phyloP scores from a whole-genome alignment of 768 basidiomycete species.

The Lyophyllum decastes region DNA sequence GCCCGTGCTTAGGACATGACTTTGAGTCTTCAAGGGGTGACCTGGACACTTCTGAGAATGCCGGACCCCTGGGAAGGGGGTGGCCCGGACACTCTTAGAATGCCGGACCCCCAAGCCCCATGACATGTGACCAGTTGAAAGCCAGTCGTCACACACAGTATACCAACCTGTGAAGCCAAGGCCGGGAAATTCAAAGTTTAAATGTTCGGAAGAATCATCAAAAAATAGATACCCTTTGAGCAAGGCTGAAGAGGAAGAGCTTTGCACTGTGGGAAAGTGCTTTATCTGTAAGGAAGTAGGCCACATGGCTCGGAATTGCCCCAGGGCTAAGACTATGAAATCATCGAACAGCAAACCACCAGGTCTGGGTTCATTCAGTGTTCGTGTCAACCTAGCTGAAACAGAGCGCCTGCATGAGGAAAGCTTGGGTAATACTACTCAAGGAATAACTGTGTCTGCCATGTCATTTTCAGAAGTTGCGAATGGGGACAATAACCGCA shows the following conservation, averaged over 20 bases:
- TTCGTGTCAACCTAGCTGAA: constrained; percentile 7
- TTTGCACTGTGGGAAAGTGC: constrained; percentile 19
- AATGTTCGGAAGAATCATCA: neutral
- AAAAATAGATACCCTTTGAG: neutral
- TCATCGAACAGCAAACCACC: constrained; percentile 20
- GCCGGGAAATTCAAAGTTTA: neutral
- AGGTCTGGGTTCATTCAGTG: constrained; percentile 19
- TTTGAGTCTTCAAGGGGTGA: too few relatives aligned
- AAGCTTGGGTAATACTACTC: neutral
- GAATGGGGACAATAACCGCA: neutral
- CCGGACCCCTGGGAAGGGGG: too few relatives aligned
- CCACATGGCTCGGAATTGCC: constrained; percentile 25
- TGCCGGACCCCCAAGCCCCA: too few relatives aligned
- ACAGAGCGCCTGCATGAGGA: constrained; percentile 1
- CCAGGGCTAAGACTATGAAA: constrained; percentile 10
- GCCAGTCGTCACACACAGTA: too few relatives aligned
- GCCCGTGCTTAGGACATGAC: too few relatives aligned
- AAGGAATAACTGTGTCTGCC: neutral
- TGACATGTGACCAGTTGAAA: too few relatives aligned
- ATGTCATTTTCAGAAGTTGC: neutral
- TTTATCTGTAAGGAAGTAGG: constrained; percentile 22
- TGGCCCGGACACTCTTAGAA: too few relatives aligned
- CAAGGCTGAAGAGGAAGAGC: constrained; percentile 11
- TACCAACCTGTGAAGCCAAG: neutral
- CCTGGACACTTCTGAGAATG: too few relatives aligned